Percentiles rank a stretch among this genome's conserved stretches.
These are phyloP conservation scores for Paramecium tetraurelia DNA, from an alignment of 73 alveolate species.

Conservation along the genomic window DNA sequence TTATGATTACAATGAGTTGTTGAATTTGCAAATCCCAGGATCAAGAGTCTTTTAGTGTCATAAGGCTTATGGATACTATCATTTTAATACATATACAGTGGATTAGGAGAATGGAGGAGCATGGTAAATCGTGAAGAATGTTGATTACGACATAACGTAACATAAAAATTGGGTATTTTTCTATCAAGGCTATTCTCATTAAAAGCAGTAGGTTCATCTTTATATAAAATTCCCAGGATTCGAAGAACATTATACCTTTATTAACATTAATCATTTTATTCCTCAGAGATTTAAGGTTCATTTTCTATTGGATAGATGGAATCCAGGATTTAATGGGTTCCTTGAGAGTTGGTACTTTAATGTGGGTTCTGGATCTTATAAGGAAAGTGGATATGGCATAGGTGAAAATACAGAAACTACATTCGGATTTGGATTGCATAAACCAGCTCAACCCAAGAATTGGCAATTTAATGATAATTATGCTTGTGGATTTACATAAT, in stretches of 20 bases:
- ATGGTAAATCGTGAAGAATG: background rate
- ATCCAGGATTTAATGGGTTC: slow-evolving; percentile 22
- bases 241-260: background rate
- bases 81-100: background rate
- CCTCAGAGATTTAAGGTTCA: background rate
- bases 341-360: slow-evolving; percentile 1
- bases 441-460: background rate
- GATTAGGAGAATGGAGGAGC: slow-evolving; percentile 34
- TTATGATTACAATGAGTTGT: background rate
- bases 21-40: background rate
- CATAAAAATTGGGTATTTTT: slow-evolving; percentile 44
- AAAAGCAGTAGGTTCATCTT: background rate
- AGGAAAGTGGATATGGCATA: background rate
- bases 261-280: background rate
- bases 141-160: background rate
- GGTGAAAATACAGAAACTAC: background rate
- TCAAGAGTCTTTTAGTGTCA: background rate
- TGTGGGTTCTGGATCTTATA: slow-evolving; percentile 43
- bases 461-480: background rate
- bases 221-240: slow-evolving; percentile 9
- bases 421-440: background rate
- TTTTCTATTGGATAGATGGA: background rate
- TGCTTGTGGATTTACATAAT: background rate
- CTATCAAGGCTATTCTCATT: background rate
- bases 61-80: slow-evolving; percentile 22